Conservation (phyloP, 1,139 yeast species). For the Sugiyamaella xylanicola region DNA sequence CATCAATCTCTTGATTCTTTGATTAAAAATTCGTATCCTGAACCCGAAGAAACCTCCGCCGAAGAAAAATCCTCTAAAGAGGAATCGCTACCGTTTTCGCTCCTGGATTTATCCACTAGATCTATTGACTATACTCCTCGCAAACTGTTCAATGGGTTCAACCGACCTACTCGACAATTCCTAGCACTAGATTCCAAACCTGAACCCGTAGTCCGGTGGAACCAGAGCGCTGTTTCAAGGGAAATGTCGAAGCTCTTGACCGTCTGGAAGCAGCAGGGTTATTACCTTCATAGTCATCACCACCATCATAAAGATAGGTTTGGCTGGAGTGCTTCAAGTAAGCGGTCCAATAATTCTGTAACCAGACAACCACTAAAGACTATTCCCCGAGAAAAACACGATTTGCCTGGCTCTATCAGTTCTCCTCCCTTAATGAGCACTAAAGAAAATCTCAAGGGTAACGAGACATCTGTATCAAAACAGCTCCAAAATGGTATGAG, state of each 20-base stretch:
- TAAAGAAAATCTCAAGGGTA: too few relatives aligned
- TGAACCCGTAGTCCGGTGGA: constrained; percentile 33
- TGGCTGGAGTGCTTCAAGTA: constrained; percentile 10
- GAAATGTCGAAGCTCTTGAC: constrained; percentile 27
- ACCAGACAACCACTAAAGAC: too few relatives aligned
- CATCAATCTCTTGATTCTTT: constrained; percentile 1
- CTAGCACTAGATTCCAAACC: constrained; percentile 30
- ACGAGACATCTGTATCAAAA: too few relatives aligned
- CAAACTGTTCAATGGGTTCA: constrained; percentile 33
- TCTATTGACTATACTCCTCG: constrained; percentile 28
- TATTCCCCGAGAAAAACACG: too few relatives aligned
- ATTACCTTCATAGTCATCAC: not conserved
- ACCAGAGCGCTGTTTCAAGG: constrained; percentile 28
- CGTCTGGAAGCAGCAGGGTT: constrained; percentile 26
- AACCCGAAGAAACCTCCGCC: not conserved
- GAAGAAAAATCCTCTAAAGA: not conserved
- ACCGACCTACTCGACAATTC: constrained; percentile 39
- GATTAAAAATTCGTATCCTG: not conserved
- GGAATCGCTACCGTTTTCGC: constrained; percentile 1
- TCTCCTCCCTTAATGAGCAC: too few relatives aligned
- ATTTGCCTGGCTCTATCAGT: too few relatives aligned
- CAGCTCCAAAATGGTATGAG: too few relatives aligned
- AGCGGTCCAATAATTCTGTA: not conserved
- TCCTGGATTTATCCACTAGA: constrained; percentile 18
- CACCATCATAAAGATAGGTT: constrained; percentile 7